Evolutionary conservation across 164 flowering plant species (phyloP).

Genomic region (Sedum album): DNA sequence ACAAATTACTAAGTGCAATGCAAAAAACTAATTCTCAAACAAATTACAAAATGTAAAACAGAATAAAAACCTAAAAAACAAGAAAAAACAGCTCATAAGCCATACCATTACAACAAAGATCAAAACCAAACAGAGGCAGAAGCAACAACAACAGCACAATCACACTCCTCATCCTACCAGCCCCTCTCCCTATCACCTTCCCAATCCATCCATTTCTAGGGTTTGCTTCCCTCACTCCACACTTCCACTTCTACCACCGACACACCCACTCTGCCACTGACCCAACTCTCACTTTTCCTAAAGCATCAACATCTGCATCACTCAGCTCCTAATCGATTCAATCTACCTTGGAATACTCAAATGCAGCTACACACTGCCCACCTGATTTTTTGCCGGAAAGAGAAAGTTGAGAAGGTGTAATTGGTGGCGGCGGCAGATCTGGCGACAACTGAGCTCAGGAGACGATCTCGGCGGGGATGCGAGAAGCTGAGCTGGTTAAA

Average conservation of each 20-base stretch:
- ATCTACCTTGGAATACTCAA: neutral
- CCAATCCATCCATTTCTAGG: neutral
- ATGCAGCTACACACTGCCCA: neutral
- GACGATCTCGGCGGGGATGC: slow-evolving; percentile 6
- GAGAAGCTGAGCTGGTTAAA: neutral
- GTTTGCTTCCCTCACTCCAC: neutral
- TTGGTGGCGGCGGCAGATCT: neutral
- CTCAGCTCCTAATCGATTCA: neutral
- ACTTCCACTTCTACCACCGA: neutral
- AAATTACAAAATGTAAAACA: neutral
- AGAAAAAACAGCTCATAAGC: neutral
- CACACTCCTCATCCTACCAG: neutral
- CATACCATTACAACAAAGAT: slow-evolving; percentile 1
- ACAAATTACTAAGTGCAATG: too few relatives aligned
- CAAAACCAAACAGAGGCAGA: neutral
- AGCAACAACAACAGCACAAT: neutral
- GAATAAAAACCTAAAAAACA: neutral
- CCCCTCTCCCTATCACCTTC: neutral
- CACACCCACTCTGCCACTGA: neutral
- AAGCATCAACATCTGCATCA: neutral
- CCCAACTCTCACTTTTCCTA: neutral
- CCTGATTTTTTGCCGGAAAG: neutral
- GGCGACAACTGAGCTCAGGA: neutral
- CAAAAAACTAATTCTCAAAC: too few relatives aligned
- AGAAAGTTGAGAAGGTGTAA: neutral